Conservation (phyloP, 1,284 basidiomycete species). For the Waitea zeae region DNA sequence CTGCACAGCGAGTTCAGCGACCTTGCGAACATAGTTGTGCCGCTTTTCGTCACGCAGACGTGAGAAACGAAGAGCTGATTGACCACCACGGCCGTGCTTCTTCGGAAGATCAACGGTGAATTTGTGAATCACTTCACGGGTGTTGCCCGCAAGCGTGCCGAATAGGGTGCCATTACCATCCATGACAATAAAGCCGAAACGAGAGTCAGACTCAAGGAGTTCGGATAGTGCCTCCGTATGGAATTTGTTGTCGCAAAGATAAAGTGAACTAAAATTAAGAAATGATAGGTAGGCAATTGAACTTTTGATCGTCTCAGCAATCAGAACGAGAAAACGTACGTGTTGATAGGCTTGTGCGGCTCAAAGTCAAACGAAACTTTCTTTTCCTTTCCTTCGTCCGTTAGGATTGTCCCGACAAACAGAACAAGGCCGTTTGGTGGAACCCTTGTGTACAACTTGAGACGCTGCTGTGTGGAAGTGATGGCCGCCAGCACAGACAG, state of each 20-base stretch:
- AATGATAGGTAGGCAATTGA: neutral
- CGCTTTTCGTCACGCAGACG: conserved; percentile 98
- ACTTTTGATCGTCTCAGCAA: conserved; percentile 4
- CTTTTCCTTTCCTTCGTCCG: conserved; percentile 98
- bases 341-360: conserved; percentile 97
- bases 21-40: conserved; percentile 99
- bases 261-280: conserved; percentile 88
- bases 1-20: conserved; percentile 92
- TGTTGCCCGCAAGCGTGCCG: conserved; percentile 92
- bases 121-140: conserved; percentile 94
- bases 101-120: conserved; percentile 98
- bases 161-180: conserved; percentile 96
- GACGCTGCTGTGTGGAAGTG: conserved; percentile 95
- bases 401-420: conserved; percentile 95
- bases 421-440: conserved; percentile 95
- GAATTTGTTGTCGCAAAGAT: conserved; percentile 99
- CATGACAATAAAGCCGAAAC: conserved; percentile 99
- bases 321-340: conserved; percentile 32
- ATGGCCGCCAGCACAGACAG: conserved; percentile 96
- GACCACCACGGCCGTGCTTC: conserved; percentile 99
- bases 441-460: conserved; percentile 93
- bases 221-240: conserved; percentile 97
- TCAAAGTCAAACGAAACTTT: conserved; percentile 97
- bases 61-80: conserved; percentile 98
- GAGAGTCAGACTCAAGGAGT: conserved; percentile 92